phyloP scores from a whole-genome alignment of 192 early-diverging fungal species.

The Linderina pennispora region DNA sequence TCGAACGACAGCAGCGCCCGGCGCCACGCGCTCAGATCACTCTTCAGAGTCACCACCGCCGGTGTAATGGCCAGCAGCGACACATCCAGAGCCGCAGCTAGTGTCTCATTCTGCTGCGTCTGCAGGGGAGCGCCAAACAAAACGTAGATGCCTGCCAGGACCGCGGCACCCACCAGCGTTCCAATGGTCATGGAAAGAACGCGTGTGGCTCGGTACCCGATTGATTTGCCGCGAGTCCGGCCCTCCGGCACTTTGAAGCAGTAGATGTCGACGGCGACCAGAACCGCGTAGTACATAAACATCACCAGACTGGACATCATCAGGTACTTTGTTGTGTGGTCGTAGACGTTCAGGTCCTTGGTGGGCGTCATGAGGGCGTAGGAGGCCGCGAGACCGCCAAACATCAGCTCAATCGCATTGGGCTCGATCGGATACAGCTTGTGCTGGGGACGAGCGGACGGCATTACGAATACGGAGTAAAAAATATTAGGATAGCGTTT shows the following conservation, averaged over 20 bases:
- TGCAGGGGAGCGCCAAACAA: constrained; percentile 36
- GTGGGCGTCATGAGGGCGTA: constrained; percentile 31
- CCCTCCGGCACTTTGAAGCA: constrained; percentile 18
- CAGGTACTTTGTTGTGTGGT: constrained; percentile 25
- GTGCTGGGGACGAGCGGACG: neutral
- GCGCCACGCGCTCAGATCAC: constrained; percentile 8
- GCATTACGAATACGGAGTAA: neutral
- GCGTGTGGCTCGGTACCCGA: constrained; percentile 1
- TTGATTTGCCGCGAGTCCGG: neutral
- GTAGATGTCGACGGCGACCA: constrained; percentile 34
- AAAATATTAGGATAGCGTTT: neutral
- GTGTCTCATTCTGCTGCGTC: constrained; percentile 24
- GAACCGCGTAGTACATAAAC: constrained; percentile 31
- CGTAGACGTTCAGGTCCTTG: constrained; percentile 33
- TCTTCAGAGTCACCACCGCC: constrained; percentile 25
- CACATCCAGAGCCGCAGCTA: constrained; percentile 27
- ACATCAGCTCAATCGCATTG: constrained; percentile 37
- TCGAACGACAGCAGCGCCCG: constrained; percentile 16
- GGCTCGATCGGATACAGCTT: constrained; percentile 35
- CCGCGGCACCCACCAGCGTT: constrained; percentile 5
- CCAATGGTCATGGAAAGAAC: constrained; percentile 5
- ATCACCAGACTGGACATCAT: constrained; percentile 14
- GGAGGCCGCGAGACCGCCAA: constrained; percentile 30
- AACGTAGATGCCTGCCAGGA: constrained; percentile 8
- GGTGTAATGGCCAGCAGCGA: constrained; percentile 37